Evolutionary conservation across 805 yeast genomes (phyloP).

Genomic region (Yarrowia divulgata): DNA sequence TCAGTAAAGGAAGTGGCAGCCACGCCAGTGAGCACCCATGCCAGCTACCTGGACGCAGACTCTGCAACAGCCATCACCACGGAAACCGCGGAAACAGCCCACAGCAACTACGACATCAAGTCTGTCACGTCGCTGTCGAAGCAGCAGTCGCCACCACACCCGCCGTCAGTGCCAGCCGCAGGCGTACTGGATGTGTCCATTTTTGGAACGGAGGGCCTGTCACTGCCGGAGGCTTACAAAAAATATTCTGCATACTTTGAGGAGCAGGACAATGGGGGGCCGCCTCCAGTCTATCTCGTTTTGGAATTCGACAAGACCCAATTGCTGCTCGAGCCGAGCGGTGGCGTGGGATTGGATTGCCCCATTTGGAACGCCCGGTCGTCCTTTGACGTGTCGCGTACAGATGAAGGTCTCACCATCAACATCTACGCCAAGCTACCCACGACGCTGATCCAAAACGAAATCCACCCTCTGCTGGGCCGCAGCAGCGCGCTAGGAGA

Average conservation of each 20-base stretch:
- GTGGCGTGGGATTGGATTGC: slow-evolving; percentile 70
- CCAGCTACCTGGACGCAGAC: background rate
- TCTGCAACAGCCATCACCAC: background rate
- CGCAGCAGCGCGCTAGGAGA: slow-evolving; percentile 21
- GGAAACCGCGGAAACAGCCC: background rate
- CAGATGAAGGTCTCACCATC: slow-evolving; percentile 65
- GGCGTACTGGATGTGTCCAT: slow-evolving; percentile 23
- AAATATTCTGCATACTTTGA: slow-evolving; percentile 29
- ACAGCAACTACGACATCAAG: background rate
- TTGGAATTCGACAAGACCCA: slow-evolving; percentile 95
- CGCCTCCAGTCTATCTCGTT: slow-evolving; percentile 78
- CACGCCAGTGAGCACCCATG: slow-evolving; percentile 21
- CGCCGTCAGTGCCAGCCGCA: background rate
- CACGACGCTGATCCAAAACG: slow-evolving; percentile 20
- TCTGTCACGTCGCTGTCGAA: background rate
- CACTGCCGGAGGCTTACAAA: slow-evolving; percentile 18
- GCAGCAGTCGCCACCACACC: background rate
- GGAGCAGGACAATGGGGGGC: slow-evolving; percentile 19
- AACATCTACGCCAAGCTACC: slow-evolving; percentile 81
- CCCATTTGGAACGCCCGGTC: slow-evolving; percentile 93
- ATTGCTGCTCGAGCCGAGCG: slow-evolving; percentile 84
- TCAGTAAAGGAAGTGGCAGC: slow-evolving; percentile 13
- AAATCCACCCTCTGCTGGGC: slow-evolving; percentile 26
- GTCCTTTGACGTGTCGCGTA: slow-evolving; percentile 83
- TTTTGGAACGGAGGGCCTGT: slow-evolving; percentile 24